Evolutionary conservation across 2,329 filamentous ascomycete species (phyloP), one percentile per base, ranked within the genome.

Genomic region (Capronia americana): DNA sequence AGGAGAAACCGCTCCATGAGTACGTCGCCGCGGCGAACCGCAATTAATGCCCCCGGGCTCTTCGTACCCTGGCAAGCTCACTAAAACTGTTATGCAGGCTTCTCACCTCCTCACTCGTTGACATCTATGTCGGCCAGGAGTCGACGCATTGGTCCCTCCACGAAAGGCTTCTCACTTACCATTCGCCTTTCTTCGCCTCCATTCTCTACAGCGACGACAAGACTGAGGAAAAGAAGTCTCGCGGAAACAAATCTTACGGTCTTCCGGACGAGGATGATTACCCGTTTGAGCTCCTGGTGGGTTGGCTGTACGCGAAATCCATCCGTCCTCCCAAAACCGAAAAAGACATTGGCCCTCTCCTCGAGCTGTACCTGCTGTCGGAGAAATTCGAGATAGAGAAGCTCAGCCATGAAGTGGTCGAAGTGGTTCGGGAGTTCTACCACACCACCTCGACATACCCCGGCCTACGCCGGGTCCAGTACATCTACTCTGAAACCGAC

Each of bases 71-170:
- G 14, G 17, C 4, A n/a, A 55, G 50, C 5, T 34, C 23, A 55
- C 58, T 53, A n/a, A 58, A 57, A 61, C 54, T 8, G 26, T 17
- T 48, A n/a, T 12, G 17, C 71, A 84, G 82, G 76, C 82, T 86
- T 71, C 81, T 86, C 69, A 83, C 83, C 65, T 80, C 78, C 63
- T 80, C 82, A 66, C 81, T 86, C 77, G 84, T 86, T 64, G 82
- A 86, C 76, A 81, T 86, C 75, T 86, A 85, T 74, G 82, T 86
- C 74, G 84, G 84, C 61, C 69, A 78, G 6, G 81, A 84, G 41
- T 84, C 83, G 76, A 85, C 83, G 1, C 82, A 84, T 75, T 86
- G 83, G 83, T 79, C 82, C 63, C 78, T 86, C 3, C 84, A 86
- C 78, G 83, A 86, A 73, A 84, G 84, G 70, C 83, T 86, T 7